Percentiles rank a stretch among this genome's conserved stretches.
Evolutionary conservation across 2,329 filamentous ascomycete species (phyloP).

Genomic region (Gaeumannomyces tritici): DNA sequence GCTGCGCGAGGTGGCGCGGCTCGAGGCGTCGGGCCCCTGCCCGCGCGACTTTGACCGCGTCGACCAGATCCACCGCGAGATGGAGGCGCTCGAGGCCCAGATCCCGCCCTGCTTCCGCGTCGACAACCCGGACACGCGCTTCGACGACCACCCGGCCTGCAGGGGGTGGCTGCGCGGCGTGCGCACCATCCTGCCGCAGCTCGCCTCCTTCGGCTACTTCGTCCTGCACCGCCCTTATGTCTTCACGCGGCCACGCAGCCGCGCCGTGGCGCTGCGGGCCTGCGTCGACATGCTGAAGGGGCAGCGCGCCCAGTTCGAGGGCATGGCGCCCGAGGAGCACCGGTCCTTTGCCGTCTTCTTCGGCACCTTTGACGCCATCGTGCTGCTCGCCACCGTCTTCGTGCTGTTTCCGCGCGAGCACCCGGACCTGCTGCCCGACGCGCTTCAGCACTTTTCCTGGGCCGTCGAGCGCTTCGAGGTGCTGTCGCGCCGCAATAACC

Average conservation of each 20-base stretch:
- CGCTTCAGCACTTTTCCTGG: constrained; percentile 49
- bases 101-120: constrained; percentile 44
- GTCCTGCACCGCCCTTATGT: constrained; percentile 53
- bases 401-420: constrained; percentile 51
- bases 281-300: constrained; percentile 45
- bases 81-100: constrained; percentile 35
- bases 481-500: constrained; percentile 42
- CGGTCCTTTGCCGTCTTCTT: constrained; percentile 49
- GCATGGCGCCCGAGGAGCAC: constrained; percentile 40
- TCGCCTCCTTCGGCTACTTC: constrained; percentile 44
- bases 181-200: constrained; percentile 36
- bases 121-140: constrained; percentile 46
- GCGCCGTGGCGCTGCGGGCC: constrained; percentile 45
- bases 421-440: constrained; percentile 32
- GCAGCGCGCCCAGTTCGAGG: constrained; percentile 39
- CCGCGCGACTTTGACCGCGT: constrained; percentile 44
- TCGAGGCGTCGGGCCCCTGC: constrained; percentile 46
- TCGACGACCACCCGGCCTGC: constrained; percentile 42
- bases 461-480: constrained; percentile 47
- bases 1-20: constrained; percentile 41
- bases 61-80: constrained; percentile 41
- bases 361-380: constrained; percentile 54
- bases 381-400: constrained; percentile 50
- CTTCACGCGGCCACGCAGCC: constrained; percentile 43
- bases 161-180: constrained; percentile 36